Evolutionary conservation across 1,284 basidiomycete genomes (phyloP).

Genomic region (Xerocomus minutiporus): DNA sequence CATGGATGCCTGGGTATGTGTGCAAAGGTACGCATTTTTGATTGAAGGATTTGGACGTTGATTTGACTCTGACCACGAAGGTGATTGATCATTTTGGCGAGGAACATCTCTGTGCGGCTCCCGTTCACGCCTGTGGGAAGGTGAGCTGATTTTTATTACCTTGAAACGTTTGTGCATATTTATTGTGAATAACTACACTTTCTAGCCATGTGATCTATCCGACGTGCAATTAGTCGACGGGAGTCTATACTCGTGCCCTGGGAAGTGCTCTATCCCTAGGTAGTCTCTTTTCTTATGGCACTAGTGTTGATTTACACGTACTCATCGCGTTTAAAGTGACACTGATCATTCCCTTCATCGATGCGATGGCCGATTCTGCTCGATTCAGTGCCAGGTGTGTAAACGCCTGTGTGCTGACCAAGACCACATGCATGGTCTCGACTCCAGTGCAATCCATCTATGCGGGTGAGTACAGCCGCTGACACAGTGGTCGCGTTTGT

Average conservation of each 20-base stretch:
- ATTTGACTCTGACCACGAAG: slow-evolving; percentile 15
- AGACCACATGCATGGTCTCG: slow-evolving; percentile 52
- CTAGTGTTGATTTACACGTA: no score
- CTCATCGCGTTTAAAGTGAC: slow-evolving; percentile 30
- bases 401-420: slow-evolving; percentile 44
- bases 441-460: slow-evolving; percentile 42
- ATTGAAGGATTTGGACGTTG: background rate
- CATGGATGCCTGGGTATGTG: slow-evolving; percentile 48
- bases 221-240: slow-evolving; percentile 33
- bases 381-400: slow-evolving; percentile 50
- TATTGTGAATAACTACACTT: background rate
- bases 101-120: slow-evolving; percentile 51
- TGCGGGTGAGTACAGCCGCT: slow-evolving; percentile 46
- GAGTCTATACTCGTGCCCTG: slow-evolving; percentile 38
- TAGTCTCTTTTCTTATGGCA: slow-evolving; percentile 9
- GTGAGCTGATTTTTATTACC: slow-evolving; percentile 26
- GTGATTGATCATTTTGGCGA: slow-evolving; percentile 40
- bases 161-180: background rate
- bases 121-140: slow-evolving; percentile 50
- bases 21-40: slow-evolving; percentile 37
- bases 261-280: slow-evolving; percentile 44
- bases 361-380: slow-evolving; percentile 50
- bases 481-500: background rate
- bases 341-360: slow-evolving; percentile 44
- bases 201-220: slow-evolving; percentile 45